These are phyloP conservation scores for Ustilago crameri DNA, from an alignment of 1,284 basidiomycete genomes.

Conservation along the genomic window DNA sequence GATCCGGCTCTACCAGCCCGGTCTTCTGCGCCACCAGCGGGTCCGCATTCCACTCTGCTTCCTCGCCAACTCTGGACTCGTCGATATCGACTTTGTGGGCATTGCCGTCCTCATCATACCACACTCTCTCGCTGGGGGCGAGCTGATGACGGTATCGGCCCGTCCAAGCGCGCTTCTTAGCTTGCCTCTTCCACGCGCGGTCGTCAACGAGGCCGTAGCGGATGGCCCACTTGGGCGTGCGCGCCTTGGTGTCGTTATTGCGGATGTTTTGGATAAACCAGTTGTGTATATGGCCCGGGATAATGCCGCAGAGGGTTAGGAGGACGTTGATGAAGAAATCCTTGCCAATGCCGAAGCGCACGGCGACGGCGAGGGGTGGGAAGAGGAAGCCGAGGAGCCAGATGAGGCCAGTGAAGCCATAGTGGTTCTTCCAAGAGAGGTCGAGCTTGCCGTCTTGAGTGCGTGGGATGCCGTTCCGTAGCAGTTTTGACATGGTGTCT, in stretches of 20 bases:
- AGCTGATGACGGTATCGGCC: conserved; percentile 44
- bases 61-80: neutral
- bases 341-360: conserved; percentile 88
- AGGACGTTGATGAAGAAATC: conserved; percentile 94
- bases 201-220: conserved; percentile 59
- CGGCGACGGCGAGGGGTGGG: conserved; percentile 78
- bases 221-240: conserved; percentile 59
- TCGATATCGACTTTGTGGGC: conserved; percentile 26
- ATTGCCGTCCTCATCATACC: conserved; percentile 56
- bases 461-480: conserved; percentile 47
- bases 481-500: conserved; percentile 33
- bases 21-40: conserved; percentile 17
- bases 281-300: conserved; percentile 70
- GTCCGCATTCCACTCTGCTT: conserved; percentile 11
- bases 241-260: conserved; percentile 54
- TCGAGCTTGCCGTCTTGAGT: conserved; percentile 54
- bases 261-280: conserved; percentile 57
- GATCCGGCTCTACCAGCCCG: conserved; percentile 28
- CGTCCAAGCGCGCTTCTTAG: conserved; percentile 51
- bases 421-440: conserved; percentile 50
- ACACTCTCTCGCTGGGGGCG: conserved; percentile 29
- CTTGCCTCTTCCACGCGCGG: conserved; percentile 20
- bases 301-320: conserved; percentile 81
- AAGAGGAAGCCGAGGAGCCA: conserved; percentile 61
- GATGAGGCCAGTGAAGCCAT: conserved; percentile 57